Evolutionary conservation across 208 protist genomes (phyloP), one percentile per base, ranked within the genome.

Genomic region (Phytomonas francai): DNA sequence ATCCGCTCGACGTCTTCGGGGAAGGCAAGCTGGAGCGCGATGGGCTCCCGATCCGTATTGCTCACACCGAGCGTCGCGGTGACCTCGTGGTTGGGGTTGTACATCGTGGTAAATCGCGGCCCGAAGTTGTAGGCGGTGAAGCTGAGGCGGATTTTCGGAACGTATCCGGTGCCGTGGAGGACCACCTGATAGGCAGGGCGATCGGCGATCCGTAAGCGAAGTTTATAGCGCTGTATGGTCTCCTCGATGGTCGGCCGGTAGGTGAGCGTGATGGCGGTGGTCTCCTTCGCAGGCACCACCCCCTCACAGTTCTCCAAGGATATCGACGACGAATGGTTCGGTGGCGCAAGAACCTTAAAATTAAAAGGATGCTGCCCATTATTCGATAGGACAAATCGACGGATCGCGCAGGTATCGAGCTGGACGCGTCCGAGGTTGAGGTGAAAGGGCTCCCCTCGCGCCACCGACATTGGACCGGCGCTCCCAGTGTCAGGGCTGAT

Each of bases 361-460:
- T 98, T 92, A 33, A 98, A 90, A 0, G 82, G 25, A 76, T 90
- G 90, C 63, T 88, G 83, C 45, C 97, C 95, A 0, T 79, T 85
- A 87, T 99, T 99, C 36, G 78, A 67, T 31, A 98, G 56, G 3
- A 89, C 71, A 61, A 99, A 83, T 49, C 83, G 73, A 33, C 88
- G 86, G 60, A 76, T 68, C 0, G 82, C 73, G 9, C 67, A 77
- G 54, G 89, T 82, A 79, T 98, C 93, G 45, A 98, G 85, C 66
- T 98, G 96, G 25, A 98, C 92, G 29, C 92, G 84, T 28, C 92
- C 93, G 57, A 99, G 89, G 59, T 97, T 88, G 36, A 97, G 72
- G 30, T 73, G 8, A 67, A 83, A 76, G 45, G 65, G 61, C 39
- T 88, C 80, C 11, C 73, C 78, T 19, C 70, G 71, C 34, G 70